Base-by-base conservation (phyloP, 2,329 filamentous ascomycete genomes). In the Colletotrichum neosansevieriae region DNA sequence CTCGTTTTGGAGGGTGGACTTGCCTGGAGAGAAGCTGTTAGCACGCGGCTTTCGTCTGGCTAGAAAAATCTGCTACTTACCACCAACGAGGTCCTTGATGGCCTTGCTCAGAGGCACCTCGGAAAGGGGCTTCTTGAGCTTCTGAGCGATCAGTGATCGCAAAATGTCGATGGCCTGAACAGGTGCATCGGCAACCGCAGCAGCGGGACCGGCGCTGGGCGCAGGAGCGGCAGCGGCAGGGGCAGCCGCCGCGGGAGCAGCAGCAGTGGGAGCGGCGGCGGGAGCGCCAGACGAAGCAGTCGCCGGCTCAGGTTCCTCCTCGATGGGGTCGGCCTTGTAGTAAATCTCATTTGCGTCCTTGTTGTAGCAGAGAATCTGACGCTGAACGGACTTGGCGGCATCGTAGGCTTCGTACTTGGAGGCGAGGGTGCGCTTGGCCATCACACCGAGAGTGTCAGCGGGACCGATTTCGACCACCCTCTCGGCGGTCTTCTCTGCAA, bases 261-360 rank as follows among this genome's bases (percentile, higher is more conserved):
- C 80, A 6, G 89, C 84, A 34, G 87, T 81, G 36, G 89, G 80
- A 29, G 87, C 80, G 44, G 85, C 76, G 3, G 86, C 78, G 6
- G 85, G 76, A 56, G 86, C 77, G 42, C 85, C 77, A 15, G 84
- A 78, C 60, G 86, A 78, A 70, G 82, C 77, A 24, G 85, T 81
- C 12, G 84, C 79, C 1, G 90, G 84, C 76, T 92, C 91, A 53
- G 92, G 88, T 81, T 98, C 96, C 66, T 99, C 96, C 76, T 97
- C 94, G 34, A 97, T 85, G 0, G 96, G 96, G 77, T 99, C 96
- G 50, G 97, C 94, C 78, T 98, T 95, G 82, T 99, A 99, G 86
- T 99, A 99, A 73, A 99, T 99, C 81, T 99, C 96, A 81, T 98
- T 98, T 64, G 94, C 92, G 78, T 99, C 96, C 82, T 99, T 99